phyloP scores from a whole-genome alignment of 2,329 filamentous ascomycete genomes.

The Lecanosticta acicola region DNA sequence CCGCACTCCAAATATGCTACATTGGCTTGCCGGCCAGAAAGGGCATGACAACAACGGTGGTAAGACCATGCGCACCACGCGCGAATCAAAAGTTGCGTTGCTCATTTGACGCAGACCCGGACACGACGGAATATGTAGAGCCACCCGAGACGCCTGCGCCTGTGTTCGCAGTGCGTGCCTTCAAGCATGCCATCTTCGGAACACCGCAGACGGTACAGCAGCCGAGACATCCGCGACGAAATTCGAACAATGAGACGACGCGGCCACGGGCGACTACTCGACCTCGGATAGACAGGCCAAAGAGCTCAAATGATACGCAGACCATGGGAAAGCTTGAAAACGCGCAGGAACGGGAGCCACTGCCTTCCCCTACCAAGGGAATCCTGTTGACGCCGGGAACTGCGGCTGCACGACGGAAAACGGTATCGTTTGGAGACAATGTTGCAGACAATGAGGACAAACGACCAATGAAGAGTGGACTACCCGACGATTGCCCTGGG shows the following conservation, averaged over 20 bases:
- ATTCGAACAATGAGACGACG: constrained; percentile 27
- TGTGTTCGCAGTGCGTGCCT: constrained; percentile 61
- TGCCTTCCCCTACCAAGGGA: constrained; percentile 50
- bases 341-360: constrained; percentile 20
- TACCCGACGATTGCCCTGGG: constrained; percentile 44
- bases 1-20: constrained; percentile 23
- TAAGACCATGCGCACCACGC: constrained; percentile 5
- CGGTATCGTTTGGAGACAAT: constrained; percentile 55
- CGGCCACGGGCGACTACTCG: constrained; percentile 19
- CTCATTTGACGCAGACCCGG: constrained; percentile 21
- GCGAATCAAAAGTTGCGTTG: constrained; percentile 2
- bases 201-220: constrained; percentile 52
- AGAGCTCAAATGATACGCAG: constrained; percentile 26
- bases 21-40: constrained; percentile 32
- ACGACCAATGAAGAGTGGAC: constrained; percentile 41
- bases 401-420: constrained; percentile 51
- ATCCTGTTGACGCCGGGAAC: constrained; percentile 61
- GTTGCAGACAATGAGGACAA: constrained; percentile 54
- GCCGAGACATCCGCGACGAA: constrained; percentile 33
- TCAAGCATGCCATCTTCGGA: constrained; percentile 60
- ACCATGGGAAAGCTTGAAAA: constrained; percentile 14
- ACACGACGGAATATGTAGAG: constrained; percentile 45
- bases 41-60: constrained; percentile 21
- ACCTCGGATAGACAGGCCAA: constrained; percentile 26
- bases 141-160: constrained; percentile 60